Evolutionary conservation across 75 land plant species (phyloP), one percentile per base, ranked within the genome.

Genomic region (Pinus tabuliformis): DNA sequence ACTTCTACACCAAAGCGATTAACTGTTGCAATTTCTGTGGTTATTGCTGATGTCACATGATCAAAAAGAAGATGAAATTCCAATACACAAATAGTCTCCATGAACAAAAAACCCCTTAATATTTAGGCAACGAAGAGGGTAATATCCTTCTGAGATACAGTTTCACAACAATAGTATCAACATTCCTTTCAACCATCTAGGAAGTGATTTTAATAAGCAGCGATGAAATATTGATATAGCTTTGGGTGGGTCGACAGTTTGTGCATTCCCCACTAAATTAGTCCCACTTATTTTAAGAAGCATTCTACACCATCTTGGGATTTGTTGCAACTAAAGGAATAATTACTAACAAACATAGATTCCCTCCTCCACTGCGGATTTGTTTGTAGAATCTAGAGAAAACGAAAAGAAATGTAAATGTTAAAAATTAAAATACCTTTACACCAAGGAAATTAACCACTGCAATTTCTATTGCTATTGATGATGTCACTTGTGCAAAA

Each of bases 251-350:
- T 91, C 93, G 70, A 93, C 1, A 83, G 90, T 90, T 66, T 90
- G 72, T 26, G 91, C 80, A 74, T 71, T 54, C 6, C 85, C 84
- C n/a, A 86, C 79, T 56, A 92, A 79, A 57, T 88, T 88, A 63
- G 78, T 80, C 30, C 94, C 94, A 85, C 94, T 92, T 62, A 92
- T 80, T 81, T 92, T 92, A 28, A 92, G 79, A 6, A 92, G 80
- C 26, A 92, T 90, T 79, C 94, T 92, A 66, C 80, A 83, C 94
- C 94, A 92, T 74, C 75, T 85, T 63, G 84, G 86, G 26, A 28
- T 73, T 22, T 82, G 59, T 21, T 26, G 26, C 26, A 26, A 26
- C 26, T 26, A 0, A 26, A 26, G 26, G 26, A 26, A 26, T 26
- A 26, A 26, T 26, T 26, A 26, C 26, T 26, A 26, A 26, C 26